Base-by-base conservation (phyloP, 306 rosid genomes). In the Quercus wislizeni region DNA sequence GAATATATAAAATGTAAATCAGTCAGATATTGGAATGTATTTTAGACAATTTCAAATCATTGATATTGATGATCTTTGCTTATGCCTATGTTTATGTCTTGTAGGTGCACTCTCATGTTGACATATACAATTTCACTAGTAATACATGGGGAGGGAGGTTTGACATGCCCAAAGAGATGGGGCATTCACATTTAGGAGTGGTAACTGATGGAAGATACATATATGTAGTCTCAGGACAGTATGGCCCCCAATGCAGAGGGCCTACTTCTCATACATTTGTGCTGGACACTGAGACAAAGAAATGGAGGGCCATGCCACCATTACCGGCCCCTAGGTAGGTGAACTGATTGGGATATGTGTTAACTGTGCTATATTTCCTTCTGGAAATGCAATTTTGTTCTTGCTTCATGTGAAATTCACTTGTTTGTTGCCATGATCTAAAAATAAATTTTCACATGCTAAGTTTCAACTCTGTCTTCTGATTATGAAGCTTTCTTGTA, bases 31-130 rank as follows among this genome's bases (percentile, higher is more conserved):
- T 41, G 68, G 46, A 67, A 33, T 5, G 10, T 35, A 19, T 11
- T 62, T 78, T 69, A 69, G 78, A 58, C n/a, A 20, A 35, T 74
- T 61, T 18, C 9, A 75, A 14, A 6, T 25, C 19, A 43, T 25
- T 64, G 62, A 56, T 58, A 19, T 58, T 70, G 76, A 77, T 55
- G 57, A 38, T 71, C 71, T 49, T 13, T 61, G 33, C 17, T 62
- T 49, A 15, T 52, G 73, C 41, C 20, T 51, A 20, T 74, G 52
- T 73, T 65, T 23, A 17, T 67, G 69, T 75, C 74, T 82, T 77
- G 55, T 75, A 94, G 98, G 98, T 94, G 79, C 93, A 94, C 73
- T 91, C 97, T 64, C 97, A 91, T 58, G 91, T 94, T 58, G 97
- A 92, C 84, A 79, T 92, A 31, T 92, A 74, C 83, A 85, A 94